phyloP scores from a whole-genome alignment of 345 rosid genomes.

The Melaleuca alternifolia region DNA sequence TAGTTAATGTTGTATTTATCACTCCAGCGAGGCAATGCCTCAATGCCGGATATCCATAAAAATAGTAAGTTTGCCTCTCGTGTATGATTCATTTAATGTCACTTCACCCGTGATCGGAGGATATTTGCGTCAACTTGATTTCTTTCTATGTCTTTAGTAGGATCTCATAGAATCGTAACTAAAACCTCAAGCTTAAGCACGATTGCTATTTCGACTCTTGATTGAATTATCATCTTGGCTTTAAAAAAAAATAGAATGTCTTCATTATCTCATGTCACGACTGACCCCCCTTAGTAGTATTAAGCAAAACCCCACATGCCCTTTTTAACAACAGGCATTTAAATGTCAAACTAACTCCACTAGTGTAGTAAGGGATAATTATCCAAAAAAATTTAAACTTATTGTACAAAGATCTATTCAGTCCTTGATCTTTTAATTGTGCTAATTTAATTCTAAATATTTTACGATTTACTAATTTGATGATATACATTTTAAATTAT shows the following conservation, averaged over 20 bases:
- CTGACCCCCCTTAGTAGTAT: fast-evolving
- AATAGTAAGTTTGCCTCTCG: not conserved
- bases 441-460: too few relatives aligned
- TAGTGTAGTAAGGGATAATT: too few relatives aligned
- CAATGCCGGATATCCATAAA: fast-evolving
- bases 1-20: not conserved
- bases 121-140: not conserved
- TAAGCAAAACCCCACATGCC: not conserved
- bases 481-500: too few relatives aligned
- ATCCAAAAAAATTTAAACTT: too few relatives aligned
- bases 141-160: not conserved
- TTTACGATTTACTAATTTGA: too few relatives aligned
- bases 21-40: not conserved
- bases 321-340: too few relatives aligned
- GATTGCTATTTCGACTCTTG: not conserved
- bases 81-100: not conserved
- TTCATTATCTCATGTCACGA: not conserved
- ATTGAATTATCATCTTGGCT: not conserved
- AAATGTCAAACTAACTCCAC: too few relatives aligned
- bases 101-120: too few relatives aligned
- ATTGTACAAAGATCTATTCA: too few relatives aligned
- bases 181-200: not conserved
- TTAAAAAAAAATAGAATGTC: too few relatives aligned
- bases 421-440: too few relatives aligned
- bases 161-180: not conserved